Evolutionary conservation across 2,329 filamentous ascomycete genomes (phyloP).

Genomic region (Aspergillus costaricaensis): DNA sequence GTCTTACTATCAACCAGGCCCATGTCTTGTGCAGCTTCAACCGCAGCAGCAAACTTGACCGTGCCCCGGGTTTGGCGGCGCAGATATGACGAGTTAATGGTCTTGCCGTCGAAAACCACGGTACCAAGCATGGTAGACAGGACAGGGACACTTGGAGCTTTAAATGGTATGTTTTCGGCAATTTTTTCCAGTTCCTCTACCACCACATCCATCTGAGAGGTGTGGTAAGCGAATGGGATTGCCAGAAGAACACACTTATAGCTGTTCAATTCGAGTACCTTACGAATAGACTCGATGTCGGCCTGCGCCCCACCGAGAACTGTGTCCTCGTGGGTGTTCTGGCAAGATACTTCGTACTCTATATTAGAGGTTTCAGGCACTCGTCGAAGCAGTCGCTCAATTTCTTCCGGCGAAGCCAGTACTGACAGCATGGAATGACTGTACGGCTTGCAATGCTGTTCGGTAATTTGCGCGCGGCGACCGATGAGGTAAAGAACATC

Average conservation of each 20-base stretch:
- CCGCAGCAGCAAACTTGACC: conserved; percentile 67
- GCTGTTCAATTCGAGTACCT: conserved; percentile 50
- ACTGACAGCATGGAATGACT: conserved; percentile 69
- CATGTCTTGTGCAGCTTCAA: conserved; percentile 56
- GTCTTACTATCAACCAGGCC: conserved; percentile 61
- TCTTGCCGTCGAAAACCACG: conserved; percentile 56
- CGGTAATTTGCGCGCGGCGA: conserved; percentile 65
- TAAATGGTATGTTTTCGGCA: too few species aligned
- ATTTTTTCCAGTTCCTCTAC: too few species aligned
- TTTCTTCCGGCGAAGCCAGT: conserved; percentile 36
- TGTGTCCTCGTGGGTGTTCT: conserved; percentile 74
- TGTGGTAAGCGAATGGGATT: conserved; percentile 60
- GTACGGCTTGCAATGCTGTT: conserved; percentile 64
- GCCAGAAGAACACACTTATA: conserved; percentile 65
- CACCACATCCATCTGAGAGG: too few species aligned
- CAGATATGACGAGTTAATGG: conserved; percentile 64
- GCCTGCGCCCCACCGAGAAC: conserved; percentile 62
- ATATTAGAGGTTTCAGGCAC: too few species aligned
- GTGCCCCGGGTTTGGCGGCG: conserved; percentile 62
- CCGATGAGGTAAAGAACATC: conserved; percentile 66
- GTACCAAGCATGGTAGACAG: too few species aligned
- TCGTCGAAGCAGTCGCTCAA: conserved; percentile 45
- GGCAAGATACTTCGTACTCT: conserved; percentile 62
- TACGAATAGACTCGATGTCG: conserved; percentile 57
- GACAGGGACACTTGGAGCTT: too few species aligned